Evolutionary conservation across 1,284 basidiomycete genomes (phyloP), one percentile per base, ranked within the genome.

Genomic region (Leccinum fuscescens): DNA sequence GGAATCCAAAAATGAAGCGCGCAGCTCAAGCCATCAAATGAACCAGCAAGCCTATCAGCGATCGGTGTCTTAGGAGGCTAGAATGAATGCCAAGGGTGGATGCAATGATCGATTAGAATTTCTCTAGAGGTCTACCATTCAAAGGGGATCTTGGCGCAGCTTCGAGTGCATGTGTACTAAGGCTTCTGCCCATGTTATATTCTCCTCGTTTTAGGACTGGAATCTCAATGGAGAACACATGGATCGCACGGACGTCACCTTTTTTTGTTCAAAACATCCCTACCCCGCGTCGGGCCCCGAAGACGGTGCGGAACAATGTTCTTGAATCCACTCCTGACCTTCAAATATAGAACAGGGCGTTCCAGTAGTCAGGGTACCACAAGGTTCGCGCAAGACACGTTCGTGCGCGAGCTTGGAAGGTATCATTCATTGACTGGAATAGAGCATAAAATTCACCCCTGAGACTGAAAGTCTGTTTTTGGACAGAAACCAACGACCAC

Each of bases 351-450:
- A 15, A 42, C 29, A 17, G 3, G 48, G 33, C 27, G 29, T 20
- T 27, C 4, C 7, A 37, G 35, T 20, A 14, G 39, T 24, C 54
- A 29, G 27, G 15, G 48, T 35, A 27, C 39, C 49, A 17, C 48
- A 20, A 57, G 65, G 59, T 52, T 15, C 42, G 4, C 8, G 46
- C 20, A 12, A 63, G 50, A 54, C 65, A 69, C 58, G 67, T 67
- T 69, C 58, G 62, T 65, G 9, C 29, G 14, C 24, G 39, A 61
- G 27, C 39, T 20, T 8, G 31, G 27, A 48, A 24, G 6, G 33
- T 31, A 20, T 3, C 39, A 27, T 20, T 29, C 46, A 14, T 37
- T 11, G 9, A 54, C 42, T 15, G 39, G 31, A 27, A 46, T 33
- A 33, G 12, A 20, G 27, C 4, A 53, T 8, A 17, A 8, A 12